A percentile compares a stretch with the other conserved stretches of the same genome.
These are phyloP conservation scores for Didymosphaeria variabile DNA, from an alignment of 2,329 filamentous ascomycete species.

Conservation along the genomic window DNA sequence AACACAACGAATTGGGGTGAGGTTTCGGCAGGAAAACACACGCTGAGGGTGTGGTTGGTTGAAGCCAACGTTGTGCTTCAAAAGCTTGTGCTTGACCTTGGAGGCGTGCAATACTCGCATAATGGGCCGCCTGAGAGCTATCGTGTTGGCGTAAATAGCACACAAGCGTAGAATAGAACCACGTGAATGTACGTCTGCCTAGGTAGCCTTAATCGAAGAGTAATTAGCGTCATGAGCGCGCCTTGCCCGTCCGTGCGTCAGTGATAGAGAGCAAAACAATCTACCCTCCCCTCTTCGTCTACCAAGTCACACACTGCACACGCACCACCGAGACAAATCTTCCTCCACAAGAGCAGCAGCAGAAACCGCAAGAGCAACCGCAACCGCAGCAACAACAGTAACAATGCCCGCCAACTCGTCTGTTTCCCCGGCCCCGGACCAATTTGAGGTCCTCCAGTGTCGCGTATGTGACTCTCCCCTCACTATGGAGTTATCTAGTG, in stretches of 20 bases:
- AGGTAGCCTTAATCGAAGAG: not conserved
- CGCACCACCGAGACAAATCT: not conserved
- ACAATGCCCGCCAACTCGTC: not conserved
- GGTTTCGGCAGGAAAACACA: conserved; percentile 50
- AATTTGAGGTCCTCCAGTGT: not conserved
- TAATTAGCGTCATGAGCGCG: not conserved
- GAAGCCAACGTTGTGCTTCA: conserved; percentile 55
- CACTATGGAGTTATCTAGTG: too few relatives aligned
- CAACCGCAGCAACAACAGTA: not conserved
- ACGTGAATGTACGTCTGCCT: not conserved
- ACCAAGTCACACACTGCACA: not conserved
- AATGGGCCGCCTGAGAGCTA: conserved; percentile 52
- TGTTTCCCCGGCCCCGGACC: not conserved
- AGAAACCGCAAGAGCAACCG: not conserved
- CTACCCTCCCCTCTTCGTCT: not conserved
- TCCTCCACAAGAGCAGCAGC: not conserved
- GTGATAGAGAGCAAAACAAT: not conserved
- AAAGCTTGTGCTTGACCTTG: conserved; percentile 49
- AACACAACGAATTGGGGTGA: conserved; percentile 53
- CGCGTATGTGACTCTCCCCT: not conserved
- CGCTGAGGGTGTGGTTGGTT: conserved; percentile 56
- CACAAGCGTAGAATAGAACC: not conserved
- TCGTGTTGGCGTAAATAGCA: conserved; percentile 32
- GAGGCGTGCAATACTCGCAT: conserved; percentile 43
- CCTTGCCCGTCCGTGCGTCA: not conserved